A percentile compares a stretch with the other conserved stretches of the same genome.
phyloP scores from a whole-genome alignment of 2,329 filamentous ascomycete species.

The Ophiostoma australiae region DNA sequence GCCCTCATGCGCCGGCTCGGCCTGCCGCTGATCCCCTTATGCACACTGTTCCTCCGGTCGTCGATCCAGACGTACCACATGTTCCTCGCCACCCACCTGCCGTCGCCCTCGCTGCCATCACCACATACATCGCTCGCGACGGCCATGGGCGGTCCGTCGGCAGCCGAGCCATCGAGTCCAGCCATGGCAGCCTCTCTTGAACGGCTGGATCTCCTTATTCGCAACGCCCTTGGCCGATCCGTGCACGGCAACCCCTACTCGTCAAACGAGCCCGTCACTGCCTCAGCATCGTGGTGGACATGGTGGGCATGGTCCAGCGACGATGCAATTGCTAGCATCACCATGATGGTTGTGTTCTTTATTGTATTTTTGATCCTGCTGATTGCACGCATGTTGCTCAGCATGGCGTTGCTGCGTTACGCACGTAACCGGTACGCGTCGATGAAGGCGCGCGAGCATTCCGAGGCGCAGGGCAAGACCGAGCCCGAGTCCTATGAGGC shows the following conservation, averaged over 20 bases:
- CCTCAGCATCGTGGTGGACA: background rate
- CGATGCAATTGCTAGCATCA: slow-evolving; percentile 67
- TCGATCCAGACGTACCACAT: slow-evolving; percentile 96
- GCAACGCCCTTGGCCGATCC: slow-evolving; percentile 69
- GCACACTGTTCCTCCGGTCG: slow-evolving; percentile 91
- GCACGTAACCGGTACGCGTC: slow-evolving; percentile 70
- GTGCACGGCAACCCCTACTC: slow-evolving; percentile 56
- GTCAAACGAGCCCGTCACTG: background rate
- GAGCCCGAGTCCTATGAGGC: slow-evolving; percentile 59
- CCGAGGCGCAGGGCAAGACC: slow-evolving; percentile 42
- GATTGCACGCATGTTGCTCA: slow-evolving; percentile 77
- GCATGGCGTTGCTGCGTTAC: slow-evolving; percentile 79
- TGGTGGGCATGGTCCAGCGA: slow-evolving; percentile 52
- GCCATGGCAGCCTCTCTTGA: slow-evolving; percentile 72
- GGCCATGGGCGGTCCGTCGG: slow-evolving; percentile 47
- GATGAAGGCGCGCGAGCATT: slow-evolving; percentile 69
- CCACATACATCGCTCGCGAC: slow-evolving; percentile 55
- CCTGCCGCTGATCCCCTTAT: slow-evolving; percentile 83
- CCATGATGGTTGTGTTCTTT: slow-evolving; percentile 83
- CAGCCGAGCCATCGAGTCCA: slow-evolving; percentile 57
- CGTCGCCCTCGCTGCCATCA: slow-evolving; percentile 63
- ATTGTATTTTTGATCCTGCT: slow-evolving; percentile 80
- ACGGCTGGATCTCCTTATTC: slow-evolving; percentile 71
- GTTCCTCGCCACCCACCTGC: slow-evolving; percentile 85
- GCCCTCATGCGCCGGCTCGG: slow-evolving; percentile 86